Evolutionary conservation across 371 early-diverging fungal species (phyloP).

Genomic region (Apophysomyces elegans): DNA sequence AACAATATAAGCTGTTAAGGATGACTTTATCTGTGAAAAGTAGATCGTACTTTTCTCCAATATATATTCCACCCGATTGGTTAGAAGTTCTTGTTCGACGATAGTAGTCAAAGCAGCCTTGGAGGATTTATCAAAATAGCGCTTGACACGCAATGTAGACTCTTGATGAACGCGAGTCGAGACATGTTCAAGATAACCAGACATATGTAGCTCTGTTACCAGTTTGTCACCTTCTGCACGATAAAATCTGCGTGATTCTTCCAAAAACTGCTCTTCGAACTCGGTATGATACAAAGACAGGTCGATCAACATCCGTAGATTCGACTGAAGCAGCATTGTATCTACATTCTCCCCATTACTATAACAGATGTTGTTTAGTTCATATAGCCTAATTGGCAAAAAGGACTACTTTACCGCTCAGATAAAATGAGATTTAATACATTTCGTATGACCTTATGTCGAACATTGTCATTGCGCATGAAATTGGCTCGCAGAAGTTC

Average conservation of each 20-base stretch:
- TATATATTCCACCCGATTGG: slow-evolving; percentile 64
- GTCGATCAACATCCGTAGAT: slow-evolving; percentile 81
- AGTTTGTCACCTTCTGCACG: slow-evolving; percentile 65
- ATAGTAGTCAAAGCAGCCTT: slow-evolving; percentile 65
- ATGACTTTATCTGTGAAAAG: not conserved
- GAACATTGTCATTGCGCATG: slow-evolving; percentile 52
- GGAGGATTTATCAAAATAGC: slow-evolving; percentile 79
- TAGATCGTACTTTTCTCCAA: slow-evolving; percentile 60
- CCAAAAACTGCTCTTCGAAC: slow-evolving; percentile 73
- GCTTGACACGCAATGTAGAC: slow-evolving; percentile 63
- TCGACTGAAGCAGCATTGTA: slow-evolving; percentile 57
- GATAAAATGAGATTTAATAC: slow-evolving; percentile 57
- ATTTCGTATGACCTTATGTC: slow-evolving; percentile 55
- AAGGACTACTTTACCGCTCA: slow-evolving; percentile 53
- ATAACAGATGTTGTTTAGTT: not conserved
- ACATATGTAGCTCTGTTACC: slow-evolving; percentile 59
- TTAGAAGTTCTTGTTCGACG: slow-evolving; percentile 71
- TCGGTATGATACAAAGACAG: slow-evolving; percentile 72
- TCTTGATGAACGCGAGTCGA: slow-evolving; percentile 75
- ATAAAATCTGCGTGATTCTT: slow-evolving; percentile 72
- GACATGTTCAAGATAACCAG: slow-evolving; percentile 70
- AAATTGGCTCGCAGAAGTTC: slow-evolving; percentile 70
- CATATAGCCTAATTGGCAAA: not conserved
- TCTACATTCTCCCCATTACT: slow-evolving; percentile 56
- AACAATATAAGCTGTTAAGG: not conserved